These are phyloP conservation scores for Parsonsia alboflavescens DNA, from an alignment of 257 asterid genomes.

Conservation along the genomic window DNA sequence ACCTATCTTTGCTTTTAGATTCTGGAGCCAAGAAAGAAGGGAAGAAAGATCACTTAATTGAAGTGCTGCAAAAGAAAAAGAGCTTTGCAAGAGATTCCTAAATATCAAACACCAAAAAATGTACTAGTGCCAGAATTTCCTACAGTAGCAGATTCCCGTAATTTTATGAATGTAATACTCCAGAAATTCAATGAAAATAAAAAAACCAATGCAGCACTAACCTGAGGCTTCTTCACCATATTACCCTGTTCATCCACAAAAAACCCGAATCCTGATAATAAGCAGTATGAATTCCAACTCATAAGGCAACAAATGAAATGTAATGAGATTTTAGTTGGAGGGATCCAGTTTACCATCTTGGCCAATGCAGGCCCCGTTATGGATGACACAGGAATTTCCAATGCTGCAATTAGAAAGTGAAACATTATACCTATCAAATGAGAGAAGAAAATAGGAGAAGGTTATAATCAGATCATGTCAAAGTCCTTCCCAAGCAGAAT, in stretches of 20 bases:
- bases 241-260: constrained; percentile 60
- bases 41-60: background rate
- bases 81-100: background rate
- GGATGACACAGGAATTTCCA: constrained; percentile 70
- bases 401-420: constrained; percentile 67
- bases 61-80: background rate
- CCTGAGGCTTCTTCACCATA: constrained; percentile 92
- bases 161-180: background rate
- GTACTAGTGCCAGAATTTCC: background rate
- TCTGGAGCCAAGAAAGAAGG: constrained; percentile 30
- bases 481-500: background rate
- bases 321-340: background rate
- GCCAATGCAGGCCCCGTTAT: constrained; percentile 86
- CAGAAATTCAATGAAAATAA: background rate
- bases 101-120: background rate
- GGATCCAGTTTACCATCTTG: constrained; percentile 70
- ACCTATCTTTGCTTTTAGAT: constrained; percentile 63
- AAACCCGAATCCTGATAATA: constrained; percentile 75
- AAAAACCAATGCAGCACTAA: constrained; percentile 17
- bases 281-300: background rate
- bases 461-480: background rate
- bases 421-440: constrained; percentile 54
- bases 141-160: background rate
- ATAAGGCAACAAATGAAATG: background rate
- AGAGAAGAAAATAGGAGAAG: background rate